phyloP scores from a whole-genome alignment of 1,284 basidiomycete genomes.

The Trametes pubescens region DNA sequence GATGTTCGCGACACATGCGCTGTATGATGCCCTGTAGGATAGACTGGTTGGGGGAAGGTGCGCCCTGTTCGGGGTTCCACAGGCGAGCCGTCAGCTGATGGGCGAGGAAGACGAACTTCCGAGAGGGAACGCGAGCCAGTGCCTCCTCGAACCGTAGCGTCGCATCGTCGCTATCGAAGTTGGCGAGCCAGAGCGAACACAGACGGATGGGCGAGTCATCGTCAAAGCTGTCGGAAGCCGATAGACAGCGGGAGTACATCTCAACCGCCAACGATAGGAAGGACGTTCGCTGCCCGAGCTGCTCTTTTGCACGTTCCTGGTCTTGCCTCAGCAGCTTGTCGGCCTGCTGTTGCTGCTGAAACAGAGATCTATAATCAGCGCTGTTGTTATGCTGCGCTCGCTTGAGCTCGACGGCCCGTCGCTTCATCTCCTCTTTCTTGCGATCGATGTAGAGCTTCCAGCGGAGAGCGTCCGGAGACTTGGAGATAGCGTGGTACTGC shows the following conservation, averaged over 20 bases:
- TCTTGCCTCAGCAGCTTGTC: constrained; percentile 62
- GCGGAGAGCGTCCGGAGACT: constrained; percentile 77
- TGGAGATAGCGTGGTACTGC: constrained; percentile 78
- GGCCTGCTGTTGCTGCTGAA: constrained; percentile 48
- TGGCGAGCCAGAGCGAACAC: constrained; percentile 92
- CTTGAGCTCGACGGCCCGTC: constrained; percentile 46
- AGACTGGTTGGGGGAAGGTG: constrained; percentile 59
- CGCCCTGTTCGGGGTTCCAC: constrained; percentile 48
- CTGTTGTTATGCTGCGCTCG: constrained; percentile 41
- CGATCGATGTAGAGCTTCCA: constrained; percentile 80
- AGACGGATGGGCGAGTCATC: constrained; percentile 83
- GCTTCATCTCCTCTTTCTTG: constrained; percentile 69
- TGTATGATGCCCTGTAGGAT: constrained; percentile 73
- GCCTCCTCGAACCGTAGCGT: constrained; percentile 60
- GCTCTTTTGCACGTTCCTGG: constrained; percentile 63
- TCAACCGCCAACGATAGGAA: constrained; percentile 82
- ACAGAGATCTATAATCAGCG: constrained; percentile 37
- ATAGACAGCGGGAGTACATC: constrained; percentile 85
- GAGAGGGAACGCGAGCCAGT: constrained; percentile 78
- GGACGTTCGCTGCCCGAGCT: constrained; percentile 62
- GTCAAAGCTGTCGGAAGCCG: constrained; percentile 76
- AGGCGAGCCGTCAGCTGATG: constrained; percentile 94
- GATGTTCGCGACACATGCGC: constrained; percentile 89
- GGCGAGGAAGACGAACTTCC: constrained; percentile 90
- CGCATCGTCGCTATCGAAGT: constrained; percentile 69